Evolutionary conservation across 371 early-diverging fungal genomes (phyloP).

Genomic region (Coemansia sp.): DNA sequence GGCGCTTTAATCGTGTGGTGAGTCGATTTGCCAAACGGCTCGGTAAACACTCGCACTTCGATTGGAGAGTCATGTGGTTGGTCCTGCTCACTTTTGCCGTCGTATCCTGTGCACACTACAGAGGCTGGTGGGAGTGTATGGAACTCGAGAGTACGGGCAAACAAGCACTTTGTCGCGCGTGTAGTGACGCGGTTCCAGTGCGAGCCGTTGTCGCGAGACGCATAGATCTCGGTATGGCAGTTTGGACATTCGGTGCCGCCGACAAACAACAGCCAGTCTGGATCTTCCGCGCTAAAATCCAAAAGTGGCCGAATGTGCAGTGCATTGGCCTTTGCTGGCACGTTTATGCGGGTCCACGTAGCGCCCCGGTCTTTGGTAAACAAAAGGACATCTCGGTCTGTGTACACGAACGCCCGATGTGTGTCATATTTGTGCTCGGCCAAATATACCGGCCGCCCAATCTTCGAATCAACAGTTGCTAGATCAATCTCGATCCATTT

Average conservation of each 20-base stretch:
- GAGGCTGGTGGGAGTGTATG: conserved; percentile 61
- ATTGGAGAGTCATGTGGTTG: conserved; percentile 39
- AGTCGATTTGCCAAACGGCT: conserved; percentile 22
- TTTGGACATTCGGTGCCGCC: conserved; percentile 58
- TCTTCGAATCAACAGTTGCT: conserved; percentile 12
- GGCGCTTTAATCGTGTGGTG: conserved; percentile 18
- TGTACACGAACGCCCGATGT: conserved; percentile 64
- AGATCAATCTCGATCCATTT: conserved; percentile 59
- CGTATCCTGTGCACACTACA: conserved; percentile 71
- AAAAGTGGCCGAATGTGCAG: conserved; percentile 60
- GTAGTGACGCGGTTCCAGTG: conserved; percentile 75
- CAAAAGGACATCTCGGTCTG: conserved; percentile 56
- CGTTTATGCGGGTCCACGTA: conserved; percentile 56
- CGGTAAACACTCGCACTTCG: conserved; percentile 58
- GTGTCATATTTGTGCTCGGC: conserved; percentile 53
- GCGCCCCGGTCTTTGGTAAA: conserved; percentile 72
- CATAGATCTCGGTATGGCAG: conserved; percentile 68
- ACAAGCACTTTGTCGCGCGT: conserved; percentile 85
- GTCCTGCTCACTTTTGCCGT: conserved; percentile 58
- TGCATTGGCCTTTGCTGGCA: conserved; percentile 67
- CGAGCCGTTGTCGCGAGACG: conserved; percentile 70
- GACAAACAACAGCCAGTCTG: conserved; percentile 78
- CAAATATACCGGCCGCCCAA: conserved; percentile 35
- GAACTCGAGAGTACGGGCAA: conserved; percentile 71
- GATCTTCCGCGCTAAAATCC: conserved; percentile 80